Base-by-base conservation (phyloP, 768 basidiomycete genomes). In the Lactifluus subvellereus region DNA sequence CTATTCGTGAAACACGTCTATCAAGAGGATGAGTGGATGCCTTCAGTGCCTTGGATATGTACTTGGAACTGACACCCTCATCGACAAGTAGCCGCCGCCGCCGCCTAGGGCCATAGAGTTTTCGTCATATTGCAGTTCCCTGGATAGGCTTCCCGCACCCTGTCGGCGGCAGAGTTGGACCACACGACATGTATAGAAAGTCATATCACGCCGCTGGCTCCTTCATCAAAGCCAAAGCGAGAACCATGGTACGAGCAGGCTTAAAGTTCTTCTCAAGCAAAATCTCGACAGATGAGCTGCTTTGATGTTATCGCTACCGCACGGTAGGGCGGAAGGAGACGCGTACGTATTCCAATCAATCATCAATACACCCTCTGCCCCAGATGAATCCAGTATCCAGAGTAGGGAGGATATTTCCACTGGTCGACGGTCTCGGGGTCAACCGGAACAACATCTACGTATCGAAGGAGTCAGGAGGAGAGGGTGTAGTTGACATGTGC, bases 21-120 rank as follows among this genome's bases (percentile, higher is more conserved):
- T 45, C 49, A 71, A 57, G 14, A 18, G 2, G 42, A 14, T 51
- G 62, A 38, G 9, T 11, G 10, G 11, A 32, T 27, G 27, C 27
- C 27, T 27, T 27, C 27, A 27, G 27, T 30, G 33, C 30, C 2
- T 16, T 9, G 11, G 4, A 38, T 6, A 20, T 14, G 43, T 47
- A 7, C 40, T 49, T 10, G 40, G 11, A 13, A 72, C 77, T 69
- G 72, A 85, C 91, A 38, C 94, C 94, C 77, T 98, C 95, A 69
- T 98, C 95, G 38, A 98, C 79, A 50, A 97, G 72, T 71, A n/a
- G n/a, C n/a, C n/a, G n/a, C n/a, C n/a, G n/a, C n/a, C n/a, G n/a
- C n/a, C n/a, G n/a, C n/a, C n/a, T n/a, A 96, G 79, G 0, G 89
- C 84, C 70, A 92, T 84, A 4, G 83, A 81, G 69, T 92, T 73